Conservation (phyloP, 495 filamentous ascomycete genomes). For the Podospora anserina region DNA sequence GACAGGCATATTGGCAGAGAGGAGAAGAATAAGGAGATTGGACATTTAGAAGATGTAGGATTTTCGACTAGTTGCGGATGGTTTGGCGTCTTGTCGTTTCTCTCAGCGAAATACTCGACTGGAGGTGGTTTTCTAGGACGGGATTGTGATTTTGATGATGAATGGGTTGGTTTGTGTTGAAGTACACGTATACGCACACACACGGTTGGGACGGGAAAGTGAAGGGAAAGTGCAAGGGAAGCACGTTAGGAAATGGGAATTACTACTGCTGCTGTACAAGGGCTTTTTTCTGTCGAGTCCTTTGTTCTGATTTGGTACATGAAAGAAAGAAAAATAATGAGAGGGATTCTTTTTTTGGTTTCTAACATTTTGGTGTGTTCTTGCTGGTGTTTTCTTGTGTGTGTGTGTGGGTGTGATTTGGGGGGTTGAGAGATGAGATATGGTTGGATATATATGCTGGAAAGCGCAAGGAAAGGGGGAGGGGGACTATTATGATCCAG, state of each 20-base stretch:
- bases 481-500: neutral
- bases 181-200: neutral
- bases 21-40: slow-evolving; percentile 3
- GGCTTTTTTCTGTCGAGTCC: neutral
- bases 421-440: neutral
- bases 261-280: neutral
- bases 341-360: slow-evolving; percentile 3
- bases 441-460: neutral
- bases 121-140: neutral
- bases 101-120: neutral
- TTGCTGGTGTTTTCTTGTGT: neutral
- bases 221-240: neutral
- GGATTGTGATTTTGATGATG: neutral
- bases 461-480: neutral
- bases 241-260: neutral
- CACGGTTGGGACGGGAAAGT: neutral
- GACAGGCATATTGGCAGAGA: neutral
- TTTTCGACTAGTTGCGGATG: neutral
- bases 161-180: neutral
- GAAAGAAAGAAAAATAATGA: slow-evolving; percentile 7
- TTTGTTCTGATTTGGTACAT: slow-evolving; percentile 3
- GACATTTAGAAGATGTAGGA: slow-evolving; percentile 11
- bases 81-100: neutral
- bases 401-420: neutral
- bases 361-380: neutral